Evolutionary conservation across 2,329 filamentous ascomycete genomes (phyloP), one percentile per base, ranked within the genome.

Genomic region (Aspergillus aculeatinus): DNA sequence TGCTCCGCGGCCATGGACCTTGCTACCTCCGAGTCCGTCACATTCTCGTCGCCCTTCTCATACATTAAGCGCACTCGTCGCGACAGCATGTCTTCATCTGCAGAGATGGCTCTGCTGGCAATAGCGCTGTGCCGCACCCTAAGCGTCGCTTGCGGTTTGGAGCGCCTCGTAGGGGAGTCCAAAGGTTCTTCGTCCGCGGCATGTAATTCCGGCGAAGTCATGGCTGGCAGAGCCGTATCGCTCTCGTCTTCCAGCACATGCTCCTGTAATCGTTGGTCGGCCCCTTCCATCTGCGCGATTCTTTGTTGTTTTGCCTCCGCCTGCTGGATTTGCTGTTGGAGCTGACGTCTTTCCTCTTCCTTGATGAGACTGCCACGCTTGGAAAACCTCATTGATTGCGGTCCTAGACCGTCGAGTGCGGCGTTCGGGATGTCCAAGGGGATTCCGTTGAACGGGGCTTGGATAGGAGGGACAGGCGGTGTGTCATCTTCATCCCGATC

Each of bases 1-100:
- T 79, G 70, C 42, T 79, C 72, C 57, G 69, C 57, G 59, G 76
- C 70, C 60, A 77, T 66, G 49, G 76, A 66, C 57, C 70, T 70
- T 51, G 72, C 72, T 29, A 79, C 66, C 57, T 80, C 76, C 2
- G 72, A 69, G 55, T 79, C 77, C 7, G 71, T 74, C 39, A 83
- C 82, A 33, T 79, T 80, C 62, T 87, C 85, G 58, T 86, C 81
- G 4, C 85, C 85, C 62, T 82, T 81, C 63, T 84, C 82, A 68
- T 88, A 89, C 85, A 88, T 88, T 63, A 84, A 78, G 31, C 86
- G 80, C 39, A 89, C 85, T 63, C 84, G 84, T 62, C 83, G 81
- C 33, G 86, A 88, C 60, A 88, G 76, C 69, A 83, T 82, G 67
- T 86, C 85, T 70, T 88, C 86, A 65, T 88, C 86, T 2, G 84